A percentile compares a stretch with the other conserved stretches of the same genome.
Evolutionary conservation across 1,284 basidiomycete species (phyloP).

Genomic region (Ganoderma boninense): DNA sequence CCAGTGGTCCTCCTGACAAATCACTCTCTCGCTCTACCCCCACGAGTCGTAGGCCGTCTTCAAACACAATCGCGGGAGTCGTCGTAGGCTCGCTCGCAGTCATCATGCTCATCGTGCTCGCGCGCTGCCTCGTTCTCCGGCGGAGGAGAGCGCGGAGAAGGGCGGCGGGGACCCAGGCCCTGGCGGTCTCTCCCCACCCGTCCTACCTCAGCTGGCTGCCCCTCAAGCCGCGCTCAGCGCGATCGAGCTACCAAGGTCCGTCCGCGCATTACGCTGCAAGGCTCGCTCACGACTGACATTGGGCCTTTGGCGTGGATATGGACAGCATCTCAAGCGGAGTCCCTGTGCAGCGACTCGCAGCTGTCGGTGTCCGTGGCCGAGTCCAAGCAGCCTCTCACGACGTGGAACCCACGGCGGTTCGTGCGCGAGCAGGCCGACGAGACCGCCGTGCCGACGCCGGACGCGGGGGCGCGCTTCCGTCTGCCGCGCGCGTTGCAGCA

Average conservation of each 20-base stretch:
- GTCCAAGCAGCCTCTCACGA: background rate
- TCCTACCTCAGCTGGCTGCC: background rate
- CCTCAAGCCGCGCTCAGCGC: background rate
- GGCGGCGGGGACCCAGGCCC: background rate
- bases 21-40: background rate
- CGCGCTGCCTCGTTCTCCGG: background rate
- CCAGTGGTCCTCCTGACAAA: background rate
- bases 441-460: background rate
- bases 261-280: background rate
- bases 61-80: background rate
- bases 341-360: background rate
- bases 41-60: background rate
- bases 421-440: background rate
- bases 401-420: background rate
- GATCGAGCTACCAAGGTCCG: background rate
- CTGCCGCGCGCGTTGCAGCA: no score
- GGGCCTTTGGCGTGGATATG: background rate
- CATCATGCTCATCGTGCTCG: background rate
- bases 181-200: background rate
- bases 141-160: background rate
- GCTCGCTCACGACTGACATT: background rate
- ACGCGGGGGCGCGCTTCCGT: background rate
- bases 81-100: background rate
- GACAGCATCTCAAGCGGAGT: background rate
- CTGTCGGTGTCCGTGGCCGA: background rate